Conservation (phyloP, 495 filamentous ascomycete genomes). For the Penicillium paradoxum region DNA sequence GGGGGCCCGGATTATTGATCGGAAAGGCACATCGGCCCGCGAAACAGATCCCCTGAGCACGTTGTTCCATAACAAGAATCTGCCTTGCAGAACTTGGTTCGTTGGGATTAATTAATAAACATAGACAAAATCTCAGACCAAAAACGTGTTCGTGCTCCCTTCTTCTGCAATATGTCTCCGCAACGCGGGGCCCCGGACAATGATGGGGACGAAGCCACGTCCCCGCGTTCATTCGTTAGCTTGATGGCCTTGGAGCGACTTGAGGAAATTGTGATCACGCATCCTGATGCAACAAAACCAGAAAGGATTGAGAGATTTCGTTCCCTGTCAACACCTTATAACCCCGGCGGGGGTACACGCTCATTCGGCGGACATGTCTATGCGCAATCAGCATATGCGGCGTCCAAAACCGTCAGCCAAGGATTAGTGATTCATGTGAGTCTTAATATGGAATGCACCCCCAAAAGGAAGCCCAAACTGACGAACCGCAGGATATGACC, state of each 20-base stretch:
- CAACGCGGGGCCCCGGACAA: conserved; percentile 1
- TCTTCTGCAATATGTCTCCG: conserved; percentile 8
- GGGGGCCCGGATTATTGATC: neutral
- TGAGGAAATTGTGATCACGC: conserved; percentile 6
- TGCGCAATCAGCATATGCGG: conserved; percentile 59
- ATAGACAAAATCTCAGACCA: neutral
- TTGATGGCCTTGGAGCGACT: conserved; percentile 35
- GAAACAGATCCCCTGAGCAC: neutral
- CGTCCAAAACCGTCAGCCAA: conserved; percentile 47
- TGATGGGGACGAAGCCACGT: conserved; percentile 9
- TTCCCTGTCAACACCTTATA: conserved; percentile 29
- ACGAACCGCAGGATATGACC: conserved; percentile 51
- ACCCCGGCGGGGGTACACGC: conserved; percentile 26
- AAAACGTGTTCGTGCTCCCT: too few species aligned
- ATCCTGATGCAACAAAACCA: conserved; percentile 7
- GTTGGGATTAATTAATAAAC: neutral
- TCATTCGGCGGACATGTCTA: conserved; percentile 67
- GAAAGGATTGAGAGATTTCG: conserved; percentile 33
- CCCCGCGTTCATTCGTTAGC: conserved; percentile 25
- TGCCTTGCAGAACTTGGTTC: neutral
- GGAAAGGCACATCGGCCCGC: conserved; percentile 1
- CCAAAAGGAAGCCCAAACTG: conserved; percentile 16
- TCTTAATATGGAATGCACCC: conserved; percentile 5
- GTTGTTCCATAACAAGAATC: neutral
- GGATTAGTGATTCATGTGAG: conserved; percentile 59